Percentiles rank a stretch among this genome's conserved stretches.
phyloP scores from a whole-genome alignment of 2,329 filamentous ascomycete genomes.

The Neoarthrinium moseri region DNA sequence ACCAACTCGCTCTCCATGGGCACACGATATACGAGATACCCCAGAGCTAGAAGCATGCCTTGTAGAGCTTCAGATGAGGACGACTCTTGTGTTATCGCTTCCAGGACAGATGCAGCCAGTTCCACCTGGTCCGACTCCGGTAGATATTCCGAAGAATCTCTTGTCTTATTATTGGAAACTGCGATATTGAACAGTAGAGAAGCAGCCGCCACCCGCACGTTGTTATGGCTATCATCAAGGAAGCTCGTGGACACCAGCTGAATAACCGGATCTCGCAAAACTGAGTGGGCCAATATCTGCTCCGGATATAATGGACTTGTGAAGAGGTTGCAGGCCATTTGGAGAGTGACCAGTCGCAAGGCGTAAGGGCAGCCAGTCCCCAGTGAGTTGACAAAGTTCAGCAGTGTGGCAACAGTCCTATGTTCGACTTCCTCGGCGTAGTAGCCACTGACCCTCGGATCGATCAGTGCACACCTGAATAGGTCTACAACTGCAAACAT shows the following conservation, averaged over 20 bases:
- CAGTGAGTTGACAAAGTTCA: constrained; percentile 57
- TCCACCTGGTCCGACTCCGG: constrained; percentile 74
- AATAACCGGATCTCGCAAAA: constrained; percentile 59
- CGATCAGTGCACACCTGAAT: constrained; percentile 72
- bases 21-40: constrained; percentile 71
- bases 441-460: constrained; percentile 76
- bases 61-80: constrained; percentile 70
- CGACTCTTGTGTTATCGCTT: constrained; percentile 63
- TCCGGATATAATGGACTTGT: constrained; percentile 68
- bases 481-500: constrained; percentile 87
- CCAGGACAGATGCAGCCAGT: constrained; percentile 75
- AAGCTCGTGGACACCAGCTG: constrained; percentile 74
- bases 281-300: constrained; percentile 53
- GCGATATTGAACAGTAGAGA: constrained; percentile 83
- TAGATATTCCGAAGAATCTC: constrained; percentile 57
- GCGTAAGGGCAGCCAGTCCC: constrained; percentile 67
- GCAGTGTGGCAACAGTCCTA: constrained; percentile 59
- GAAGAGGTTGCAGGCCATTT: constrained; percentile 84
- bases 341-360: constrained; percentile 77
- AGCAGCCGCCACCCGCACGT: constrained; percentile 76
- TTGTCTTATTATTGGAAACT: constrained; percentile 64
- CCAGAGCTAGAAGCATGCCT: constrained; percentile 74
- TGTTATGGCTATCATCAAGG: constrained; percentile 71
- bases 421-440: constrained; percentile 75
- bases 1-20: constrained; percentile 71